Evolutionary conservation across 805 yeast species (phyloP).

Genomic region (Maudiozyma saulgeensis): DNA sequence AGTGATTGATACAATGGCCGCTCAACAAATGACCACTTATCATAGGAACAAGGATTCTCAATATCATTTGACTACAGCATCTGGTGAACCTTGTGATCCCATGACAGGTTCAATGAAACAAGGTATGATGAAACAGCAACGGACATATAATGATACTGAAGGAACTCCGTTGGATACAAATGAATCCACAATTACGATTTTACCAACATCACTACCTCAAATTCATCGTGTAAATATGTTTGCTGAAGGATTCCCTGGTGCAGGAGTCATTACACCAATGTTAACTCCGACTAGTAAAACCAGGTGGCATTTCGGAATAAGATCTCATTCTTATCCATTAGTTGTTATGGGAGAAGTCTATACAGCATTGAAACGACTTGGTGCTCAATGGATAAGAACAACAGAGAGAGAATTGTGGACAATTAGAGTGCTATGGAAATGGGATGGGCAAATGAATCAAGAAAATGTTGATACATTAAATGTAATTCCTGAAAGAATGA

Average conservation of each 20-base stretch:
- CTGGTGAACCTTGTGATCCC: neutral
- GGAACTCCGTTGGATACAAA: slow-evolving; percentile 26
- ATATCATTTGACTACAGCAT: neutral
- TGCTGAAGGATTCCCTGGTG: slow-evolving; percentile 43
- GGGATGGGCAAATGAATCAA: slow-evolving; percentile 35
- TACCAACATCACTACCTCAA: slow-evolving; percentile 90
- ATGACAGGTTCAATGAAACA: neutral
- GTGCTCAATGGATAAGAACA: slow-evolving; percentile 96
- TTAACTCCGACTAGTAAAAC: slow-evolving; percentile 79
- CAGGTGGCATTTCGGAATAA: slow-evolving; percentile 96
- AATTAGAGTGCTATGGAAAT: slow-evolving; percentile 90
- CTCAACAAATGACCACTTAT: slow-evolving; percentile 52
- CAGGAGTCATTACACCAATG: slow-evolving; percentile 40
- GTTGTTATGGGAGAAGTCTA: slow-evolving; percentile 98
- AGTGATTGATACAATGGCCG: slow-evolving; percentile 48
- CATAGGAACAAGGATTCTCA: slow-evolving; percentile 13
- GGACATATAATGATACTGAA: slow-evolving; percentile 11
- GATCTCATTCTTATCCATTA: slow-evolving; percentile 90
- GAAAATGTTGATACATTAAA: neutral
- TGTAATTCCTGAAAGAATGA: slow-evolving; percentile 65
- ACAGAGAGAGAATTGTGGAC: slow-evolving; percentile 95
- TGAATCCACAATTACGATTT: slow-evolving; percentile 80
- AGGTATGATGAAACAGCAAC: slow-evolving; percentile 1
- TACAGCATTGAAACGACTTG: slow-evolving; percentile 81
- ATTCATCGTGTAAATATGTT: slow-evolving; percentile 90